Conservation (phyloP, 306 rosid genomes). For the Citrullus mucosospermus region DNA sequence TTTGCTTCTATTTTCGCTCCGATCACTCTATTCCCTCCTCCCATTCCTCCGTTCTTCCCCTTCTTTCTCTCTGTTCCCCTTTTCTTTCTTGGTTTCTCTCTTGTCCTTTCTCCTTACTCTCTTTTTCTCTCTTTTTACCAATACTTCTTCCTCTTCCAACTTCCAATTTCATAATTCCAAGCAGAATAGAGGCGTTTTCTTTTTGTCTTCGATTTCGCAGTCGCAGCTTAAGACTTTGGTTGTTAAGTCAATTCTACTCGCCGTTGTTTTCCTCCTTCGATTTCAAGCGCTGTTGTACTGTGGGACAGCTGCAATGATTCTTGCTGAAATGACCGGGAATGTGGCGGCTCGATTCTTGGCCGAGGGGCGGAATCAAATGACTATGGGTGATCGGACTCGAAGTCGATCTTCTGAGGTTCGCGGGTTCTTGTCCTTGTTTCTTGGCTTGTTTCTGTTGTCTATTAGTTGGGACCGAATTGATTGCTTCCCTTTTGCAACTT, state of each 20-base stretch:
- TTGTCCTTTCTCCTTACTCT: slow-evolving; percentile 44
- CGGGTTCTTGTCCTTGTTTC: slow-evolving; percentile 38
- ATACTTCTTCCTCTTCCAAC: slow-evolving; percentile 22
- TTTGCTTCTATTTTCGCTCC: slow-evolving; percentile 59
- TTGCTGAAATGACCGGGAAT: slow-evolving; percentile 64
- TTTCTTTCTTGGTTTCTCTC: slow-evolving; percentile 58
- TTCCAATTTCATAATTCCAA: slow-evolving; percentile 27
- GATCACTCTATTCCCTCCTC: slow-evolving; percentile 58
- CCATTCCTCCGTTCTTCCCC: slow-evolving; percentile 77
- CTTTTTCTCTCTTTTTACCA: slow-evolving; percentile 18
- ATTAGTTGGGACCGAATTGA: slow-evolving; percentile 72
- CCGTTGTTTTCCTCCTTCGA: slow-evolving; percentile 60
- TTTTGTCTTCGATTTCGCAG: slow-evolving; percentile 22
- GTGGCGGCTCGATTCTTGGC: slow-evolving; percentile 31
- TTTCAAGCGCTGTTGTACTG: slow-evolving; percentile 81
- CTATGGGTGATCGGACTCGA: slow-evolving; percentile 3
- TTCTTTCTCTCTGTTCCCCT: slow-evolving; percentile 66
- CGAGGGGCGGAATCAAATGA: slow-evolving; percentile 13
- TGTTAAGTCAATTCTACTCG: slow-evolving; percentile 51
- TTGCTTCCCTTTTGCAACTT: slow-evolving; percentile 58
- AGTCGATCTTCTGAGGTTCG: slow-evolving; percentile 31
- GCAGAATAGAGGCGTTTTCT: slow-evolving; percentile 24
- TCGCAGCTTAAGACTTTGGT: slow-evolving; percentile 34
- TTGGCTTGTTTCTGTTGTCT: slow-evolving; percentile 49
- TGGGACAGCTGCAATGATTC: slow-evolving; percentile 83